Percentiles rank a stretch among this genome's conserved stretches.
These are phyloP conservation scores for Venturia oleaginea DNA, from an alignment of 2,329 filamentous ascomycete species.

Conservation along the genomic window DNA sequence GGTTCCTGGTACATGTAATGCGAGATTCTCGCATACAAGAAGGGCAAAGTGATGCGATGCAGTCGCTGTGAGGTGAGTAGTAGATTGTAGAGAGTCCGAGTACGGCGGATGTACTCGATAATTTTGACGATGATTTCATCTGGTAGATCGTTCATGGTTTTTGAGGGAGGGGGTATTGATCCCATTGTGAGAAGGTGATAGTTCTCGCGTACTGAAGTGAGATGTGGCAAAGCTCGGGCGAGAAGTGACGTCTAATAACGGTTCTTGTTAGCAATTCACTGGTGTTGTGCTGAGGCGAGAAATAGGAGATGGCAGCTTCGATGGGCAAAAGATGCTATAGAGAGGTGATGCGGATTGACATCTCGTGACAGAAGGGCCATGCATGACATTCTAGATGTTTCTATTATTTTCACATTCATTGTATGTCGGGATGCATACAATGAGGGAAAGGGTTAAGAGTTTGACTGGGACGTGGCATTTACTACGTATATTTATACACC, in stretches of 20 bases:
- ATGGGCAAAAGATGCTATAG: not conserved
- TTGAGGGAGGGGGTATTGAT: not conserved
- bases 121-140: slow-evolving; percentile 11
- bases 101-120: not conserved
- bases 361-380: not conserved
- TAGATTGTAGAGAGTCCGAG: slow-evolving; percentile 1
- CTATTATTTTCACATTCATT: not conserved
- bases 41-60: slow-evolving; percentile 7
- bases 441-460: not conserved
- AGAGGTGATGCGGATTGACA: not conserved
- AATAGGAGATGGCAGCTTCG: not conserved
- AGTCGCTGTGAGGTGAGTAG: slow-evolving; percentile 6
- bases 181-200: not conserved
- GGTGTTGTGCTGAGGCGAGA: not conserved
- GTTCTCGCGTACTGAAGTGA: too few relatives aligned
- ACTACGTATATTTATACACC: not conserved
- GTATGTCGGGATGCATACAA: not conserved
- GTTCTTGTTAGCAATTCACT: not conserved
- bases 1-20: slow-evolving; percentile 13
- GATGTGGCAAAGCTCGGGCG: not conserved
- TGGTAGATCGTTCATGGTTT: slow-evolving; percentile 10
- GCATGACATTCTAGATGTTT: not conserved
- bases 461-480: not conserved
- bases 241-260: not conserved
- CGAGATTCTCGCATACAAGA: slow-evolving; percentile 8